These are phyloP conservation scores for Beauveria asiatica DNA, from an alignment of 2,329 filamentous ascomycete genomes.

Conservation along the genomic window DNA sequence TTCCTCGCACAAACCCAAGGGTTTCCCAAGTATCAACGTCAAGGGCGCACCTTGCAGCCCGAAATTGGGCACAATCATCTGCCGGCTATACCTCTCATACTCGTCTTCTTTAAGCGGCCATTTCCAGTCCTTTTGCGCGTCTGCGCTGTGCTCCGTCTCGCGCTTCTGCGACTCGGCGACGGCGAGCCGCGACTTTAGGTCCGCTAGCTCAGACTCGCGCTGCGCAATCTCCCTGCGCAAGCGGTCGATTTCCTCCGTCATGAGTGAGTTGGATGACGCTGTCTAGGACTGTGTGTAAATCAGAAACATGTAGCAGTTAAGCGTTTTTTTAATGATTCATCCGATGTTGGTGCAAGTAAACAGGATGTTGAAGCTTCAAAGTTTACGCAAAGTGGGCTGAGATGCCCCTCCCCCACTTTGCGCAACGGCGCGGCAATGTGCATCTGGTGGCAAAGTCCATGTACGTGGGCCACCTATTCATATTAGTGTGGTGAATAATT, in stretches of 20 bases:
- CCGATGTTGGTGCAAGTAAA: background rate
- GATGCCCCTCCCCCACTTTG: conserved; percentile 4
- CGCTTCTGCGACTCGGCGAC: conserved; percentile 26
- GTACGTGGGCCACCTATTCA: background rate
- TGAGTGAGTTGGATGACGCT: background rate
- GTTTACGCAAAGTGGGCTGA: background rate
- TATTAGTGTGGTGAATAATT: too few species aligned
- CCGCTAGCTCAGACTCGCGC: conserved; percentile 39
- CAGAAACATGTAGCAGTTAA: background rate
- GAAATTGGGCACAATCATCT: conserved; percentile 79
- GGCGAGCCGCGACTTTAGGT: conserved; percentile 36
- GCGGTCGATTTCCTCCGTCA: conserved; percentile 21
- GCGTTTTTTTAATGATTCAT: background rate
- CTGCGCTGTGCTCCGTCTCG: conserved; percentile 1
- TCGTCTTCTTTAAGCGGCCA: conserved; percentile 68
- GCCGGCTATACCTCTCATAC: conserved; percentile 79
- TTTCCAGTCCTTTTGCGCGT: conserved; percentile 26
- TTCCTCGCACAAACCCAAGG: too few species aligned
- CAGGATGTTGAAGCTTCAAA: background rate
- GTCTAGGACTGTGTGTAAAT: background rate
- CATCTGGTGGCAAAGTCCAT: background rate
- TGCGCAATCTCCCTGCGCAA: conserved; percentile 39
- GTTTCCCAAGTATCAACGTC: too few species aligned
- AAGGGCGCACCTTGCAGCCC: conserved; percentile 56
- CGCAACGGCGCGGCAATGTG: background rate